These are phyloP conservation scores for Amphichorda felina DNA, from an alignment of 2,329 filamentous ascomycete genomes.

Conservation along the genomic window DNA sequence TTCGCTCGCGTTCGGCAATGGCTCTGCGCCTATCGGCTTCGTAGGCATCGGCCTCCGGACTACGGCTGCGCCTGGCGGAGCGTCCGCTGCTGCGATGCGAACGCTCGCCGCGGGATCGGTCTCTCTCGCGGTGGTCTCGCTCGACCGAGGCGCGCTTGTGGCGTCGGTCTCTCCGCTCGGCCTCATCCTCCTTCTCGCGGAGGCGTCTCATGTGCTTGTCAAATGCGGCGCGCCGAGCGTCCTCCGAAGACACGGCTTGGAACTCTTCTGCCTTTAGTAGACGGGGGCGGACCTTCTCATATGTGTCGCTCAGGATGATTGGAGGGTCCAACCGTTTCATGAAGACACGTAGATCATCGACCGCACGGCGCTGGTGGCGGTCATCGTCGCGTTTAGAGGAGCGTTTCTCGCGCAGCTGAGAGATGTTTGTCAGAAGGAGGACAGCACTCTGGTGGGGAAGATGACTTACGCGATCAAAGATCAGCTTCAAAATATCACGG, in stretches of 20 bases:
- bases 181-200: conserved; percentile 82
- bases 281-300: conserved; percentile 74
- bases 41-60: conserved; percentile 86
- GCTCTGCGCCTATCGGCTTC: conserved; percentile 91
- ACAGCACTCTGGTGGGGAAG: background rate
- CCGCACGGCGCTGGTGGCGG: conserved; percentile 70
- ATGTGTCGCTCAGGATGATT: conserved; percentile 65
- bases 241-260: conserved; percentile 69
- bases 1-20: conserved; percentile 85
- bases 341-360: conserved; percentile 72
- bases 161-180: conserved; percentile 53
- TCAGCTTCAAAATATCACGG: conserved; percentile 62
- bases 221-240: conserved; percentile 71
- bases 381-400: conserved; percentile 67
- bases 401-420: conserved; percentile 72
- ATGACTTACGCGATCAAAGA: conserved; percentile 64
- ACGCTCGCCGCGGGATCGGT: conserved; percentile 46
- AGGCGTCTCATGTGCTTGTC: conserved; percentile 84
- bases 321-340: conserved; percentile 89
- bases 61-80: conserved; percentile 59
- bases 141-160: conserved; percentile 43
- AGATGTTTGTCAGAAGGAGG: background rate
- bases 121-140: conserved; percentile 50
- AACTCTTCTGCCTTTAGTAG: conserved; percentile 78
- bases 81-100: conserved; percentile 47